phyloP scores from a whole-genome alignment of 345 rosid species.

The Brassica napus region Da-Ae NC_063449.1:23095501-23096000 shows the following conservation, averaged over 20 bases:
- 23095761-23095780: background rate
- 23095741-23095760: slow-evolving; percentile 19
- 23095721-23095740: slow-evolving; percentile 72
- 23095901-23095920: background rate
- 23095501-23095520: too few relatives aligned
- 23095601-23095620: slow-evolving; percentile 9
- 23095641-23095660: slow-evolving; percentile 70
- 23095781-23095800: slow-evolving; percentile 1
- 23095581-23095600: too few relatives aligned
- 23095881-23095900: background rate
- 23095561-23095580: too few relatives aligned
- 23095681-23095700: slow-evolving; percentile 86
- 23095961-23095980: background rate
- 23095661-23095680: slow-evolving; percentile 84
- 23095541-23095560: too few relatives aligned
- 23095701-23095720: slow-evolving; percentile 82
- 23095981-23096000: background rate
- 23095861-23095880: slow-evolving; percentile 11
- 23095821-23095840: slow-evolving; percentile 13
- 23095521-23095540: too few relatives aligned
- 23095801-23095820: slow-evolving; percentile 1
- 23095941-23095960: background rate
- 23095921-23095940: background rate
- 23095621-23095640: slow-evolving; percentile 83
- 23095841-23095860: slow-evolving; percentile 18